Conservation (phyloP, 306 rosid species). For the Vigna mungo region DNA sequence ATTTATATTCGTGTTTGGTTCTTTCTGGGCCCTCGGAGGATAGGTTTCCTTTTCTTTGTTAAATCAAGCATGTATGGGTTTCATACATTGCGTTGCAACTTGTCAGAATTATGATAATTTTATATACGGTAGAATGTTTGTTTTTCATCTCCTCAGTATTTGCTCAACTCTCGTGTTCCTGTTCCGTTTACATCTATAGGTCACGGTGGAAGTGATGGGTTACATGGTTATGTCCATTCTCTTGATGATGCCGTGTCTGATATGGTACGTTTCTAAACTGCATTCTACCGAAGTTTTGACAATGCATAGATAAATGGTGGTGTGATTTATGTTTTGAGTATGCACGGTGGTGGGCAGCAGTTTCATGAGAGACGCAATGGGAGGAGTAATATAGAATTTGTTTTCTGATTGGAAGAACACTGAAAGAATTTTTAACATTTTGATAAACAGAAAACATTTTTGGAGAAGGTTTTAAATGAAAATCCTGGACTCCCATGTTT, state of each 20-base stretch:
- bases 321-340: neutral
- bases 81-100: neutral
- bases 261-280: constrained; percentile 56
- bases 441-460: constrained; percentile 60
- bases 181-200: constrained; percentile 53
- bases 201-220: constrained; percentile 90
- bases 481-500: constrained; percentile 79
- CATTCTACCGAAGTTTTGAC: neutral
- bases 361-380: neutral
- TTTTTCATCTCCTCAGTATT: neutral
- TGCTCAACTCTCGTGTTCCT: constrained; percentile 24
- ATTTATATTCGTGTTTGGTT: neutral
- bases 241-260: constrained; percentile 84
- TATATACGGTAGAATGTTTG: neutral
- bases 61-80: neutral
- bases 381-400: neutral
- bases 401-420: constrained; percentile 10
- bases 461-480: constrained; percentile 68
- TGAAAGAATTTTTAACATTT: neutral
- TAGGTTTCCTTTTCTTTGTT: constrained; percentile 9
- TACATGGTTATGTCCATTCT: constrained; percentile 88
- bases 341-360: neutral
- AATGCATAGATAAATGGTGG: neutral
- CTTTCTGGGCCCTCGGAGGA: neutral
- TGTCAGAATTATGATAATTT: neutral